phyloP scores from a whole-genome alignment of 306 rosid species.

The Castanospermum australe region DNA sequence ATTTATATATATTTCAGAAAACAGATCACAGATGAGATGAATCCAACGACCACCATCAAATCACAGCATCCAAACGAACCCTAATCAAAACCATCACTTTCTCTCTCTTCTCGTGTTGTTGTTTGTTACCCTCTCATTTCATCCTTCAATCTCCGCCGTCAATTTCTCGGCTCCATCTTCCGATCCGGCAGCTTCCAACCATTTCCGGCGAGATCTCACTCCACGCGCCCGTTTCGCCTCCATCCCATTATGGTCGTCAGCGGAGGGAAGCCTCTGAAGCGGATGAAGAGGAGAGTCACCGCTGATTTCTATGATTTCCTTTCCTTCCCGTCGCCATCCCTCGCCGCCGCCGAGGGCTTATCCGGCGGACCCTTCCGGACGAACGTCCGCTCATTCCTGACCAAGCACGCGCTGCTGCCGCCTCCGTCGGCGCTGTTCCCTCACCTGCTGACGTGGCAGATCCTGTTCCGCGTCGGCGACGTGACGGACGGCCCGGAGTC shows the following conservation, averaged over 20 bases:
- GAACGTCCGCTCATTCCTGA: conserved; percentile 56
- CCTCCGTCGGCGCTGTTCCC: conserved; percentile 87
- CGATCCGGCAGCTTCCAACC: conserved; percentile 1
- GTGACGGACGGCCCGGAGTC: conserved; percentile 34
- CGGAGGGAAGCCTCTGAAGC: conserved; percentile 72
- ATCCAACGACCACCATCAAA: conserved; percentile 41
- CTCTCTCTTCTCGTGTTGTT: not conserved
- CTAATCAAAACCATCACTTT: conserved; percentile 15
- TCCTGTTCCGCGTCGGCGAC: conserved; percentile 74
- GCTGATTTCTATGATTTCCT: conserved; percentile 82
- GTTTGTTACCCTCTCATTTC: not conserved
- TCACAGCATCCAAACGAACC: conserved; percentile 36
- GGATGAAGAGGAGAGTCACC: conserved; percentile 84
- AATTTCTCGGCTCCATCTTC: not conserved
- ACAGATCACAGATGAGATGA: conserved; percentile 10
- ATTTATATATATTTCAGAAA: conserved; percentile 7
- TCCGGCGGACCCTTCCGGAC: conserved; percentile 62
- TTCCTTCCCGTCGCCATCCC: conserved; percentile 53
- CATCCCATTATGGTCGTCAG: conserved; percentile 65
- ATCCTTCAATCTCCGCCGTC: conserved; percentile 6
- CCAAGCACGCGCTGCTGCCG: conserved; percentile 75
- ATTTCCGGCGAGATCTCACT: not conserved
- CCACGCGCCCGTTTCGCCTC: conserved; percentile 33
- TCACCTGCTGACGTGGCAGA: conserved; percentile 85
- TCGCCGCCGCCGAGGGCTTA: conserved; percentile 19